phyloP scores from a whole-genome alignment of 1,284 basidiomycete species.

The Inonotus obliquus region DNA sequence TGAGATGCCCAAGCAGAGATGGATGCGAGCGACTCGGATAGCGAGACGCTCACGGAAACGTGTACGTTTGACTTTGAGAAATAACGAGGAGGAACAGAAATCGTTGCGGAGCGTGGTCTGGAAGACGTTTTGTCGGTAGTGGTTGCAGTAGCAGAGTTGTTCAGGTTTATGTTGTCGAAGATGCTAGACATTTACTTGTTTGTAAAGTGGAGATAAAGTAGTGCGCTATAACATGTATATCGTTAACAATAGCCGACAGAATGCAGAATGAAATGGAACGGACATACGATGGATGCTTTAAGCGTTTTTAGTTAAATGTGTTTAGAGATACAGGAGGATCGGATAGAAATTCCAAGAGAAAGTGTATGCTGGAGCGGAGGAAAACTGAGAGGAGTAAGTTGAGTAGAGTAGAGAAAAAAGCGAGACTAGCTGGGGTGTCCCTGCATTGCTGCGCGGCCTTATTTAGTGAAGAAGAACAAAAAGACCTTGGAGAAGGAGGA shows the following conservation, averaged over 20 bases:
- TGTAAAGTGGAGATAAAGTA: conserved; percentile 8
- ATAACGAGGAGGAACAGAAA: neutral
- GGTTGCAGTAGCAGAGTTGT: neutral
- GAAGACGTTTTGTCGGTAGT: neutral
- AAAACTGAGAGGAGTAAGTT: neutral
- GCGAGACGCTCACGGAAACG: conserved; percentile 8
- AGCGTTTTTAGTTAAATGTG: neutral
- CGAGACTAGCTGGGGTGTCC: conserved; percentile 12
- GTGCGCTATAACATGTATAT: conserved; percentile 1
- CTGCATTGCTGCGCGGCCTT: neutral
- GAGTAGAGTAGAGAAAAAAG: neutral
- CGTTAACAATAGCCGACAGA: neutral
- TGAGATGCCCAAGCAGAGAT: conserved; percentile 54
- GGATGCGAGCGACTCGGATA: conserved; percentile 24
- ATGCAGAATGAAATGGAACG: neutral
- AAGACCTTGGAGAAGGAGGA: neutral
- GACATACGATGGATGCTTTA: neutral
- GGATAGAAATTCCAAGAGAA: neutral
- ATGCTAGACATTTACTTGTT: conserved; percentile 5
- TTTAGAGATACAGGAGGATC: neutral
- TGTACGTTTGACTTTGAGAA: neutral
- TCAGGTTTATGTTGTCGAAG: neutral
- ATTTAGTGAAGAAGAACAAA: neutral
- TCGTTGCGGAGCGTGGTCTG: conserved; percentile 10
- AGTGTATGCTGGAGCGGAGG: neutral